These are phyloP conservation scores for Rhizopus microsporus DNA, from an alignment of 371 early-diverging fungal genomes.

Conservation along the genomic window DNA sequence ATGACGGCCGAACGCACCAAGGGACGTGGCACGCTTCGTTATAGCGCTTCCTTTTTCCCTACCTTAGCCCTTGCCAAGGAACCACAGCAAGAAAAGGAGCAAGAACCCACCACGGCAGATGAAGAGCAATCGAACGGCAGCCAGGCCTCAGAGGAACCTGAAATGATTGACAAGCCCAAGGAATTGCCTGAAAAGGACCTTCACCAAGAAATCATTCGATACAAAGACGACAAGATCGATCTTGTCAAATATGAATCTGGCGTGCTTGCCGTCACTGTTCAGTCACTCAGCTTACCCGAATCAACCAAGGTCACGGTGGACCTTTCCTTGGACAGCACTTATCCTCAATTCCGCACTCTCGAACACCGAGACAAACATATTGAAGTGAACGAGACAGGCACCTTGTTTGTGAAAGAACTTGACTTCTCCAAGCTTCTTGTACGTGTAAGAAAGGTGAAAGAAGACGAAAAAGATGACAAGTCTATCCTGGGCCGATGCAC, in stretches of 20 bases:
- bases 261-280: conserved; percentile 43
- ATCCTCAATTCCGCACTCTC: conserved; percentile 44
- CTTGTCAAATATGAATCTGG: conserved; percentile 48
- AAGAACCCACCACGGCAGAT: neutral
- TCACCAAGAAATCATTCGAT: conserved; percentile 46
- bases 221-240: conserved; percentile 39
- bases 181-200: conserved; percentile 46
- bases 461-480: conserved; percentile 42
- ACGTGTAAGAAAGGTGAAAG: conserved; percentile 35
- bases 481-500: conserved; percentile 17
- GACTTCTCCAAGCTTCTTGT: conserved; percentile 47
- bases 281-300: conserved; percentile 31
- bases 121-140: conserved; percentile 14
- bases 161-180: conserved; percentile 29
- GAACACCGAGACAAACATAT: conserved; percentile 41
- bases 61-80: conserved; percentile 60
- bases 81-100: conserved; percentile 14
- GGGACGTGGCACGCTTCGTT: conserved; percentile 67
- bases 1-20: conserved; percentile 60
- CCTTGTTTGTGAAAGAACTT: conserved; percentile 52
- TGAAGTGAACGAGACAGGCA: conserved; percentile 44
- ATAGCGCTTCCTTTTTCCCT: conserved; percentile 72
- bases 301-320: conserved; percentile 27
- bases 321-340: conserved; percentile 44
- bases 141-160: conserved; percentile 32